phyloP scores from a whole-genome alignment of 495 filamentous ascomycete species.

The Filosporella fistucella region DNA sequence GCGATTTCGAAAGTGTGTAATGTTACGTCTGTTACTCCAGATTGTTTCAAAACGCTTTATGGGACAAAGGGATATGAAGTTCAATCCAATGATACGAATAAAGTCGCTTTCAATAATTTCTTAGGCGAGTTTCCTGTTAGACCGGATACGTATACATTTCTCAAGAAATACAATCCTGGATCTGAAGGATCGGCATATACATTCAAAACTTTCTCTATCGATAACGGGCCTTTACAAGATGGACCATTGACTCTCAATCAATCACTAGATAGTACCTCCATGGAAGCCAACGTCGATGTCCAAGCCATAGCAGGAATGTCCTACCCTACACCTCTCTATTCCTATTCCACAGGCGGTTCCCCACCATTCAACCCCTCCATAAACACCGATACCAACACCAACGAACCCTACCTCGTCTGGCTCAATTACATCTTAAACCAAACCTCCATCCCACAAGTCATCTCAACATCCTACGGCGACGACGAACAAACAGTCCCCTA shows the following conservation, averaged over 20 bases:
- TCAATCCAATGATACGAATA: constrained; percentile 26
- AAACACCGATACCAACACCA: constrained; percentile 29
- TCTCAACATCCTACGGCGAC: constrained; percentile 71
- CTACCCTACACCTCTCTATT: constrained; percentile 51
- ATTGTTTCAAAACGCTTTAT: constrained; percentile 50
- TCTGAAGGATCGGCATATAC: constrained; percentile 36
- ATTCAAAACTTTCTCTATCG: constrained; percentile 58
- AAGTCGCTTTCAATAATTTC: constrained; percentile 66
- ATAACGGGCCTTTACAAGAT: constrained; percentile 54
- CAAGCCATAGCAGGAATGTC: constrained; percentile 61
- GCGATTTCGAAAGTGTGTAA: constrained; percentile 36
- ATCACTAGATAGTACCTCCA: constrained; percentile 19
- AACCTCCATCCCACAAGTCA: constrained; percentile 61
- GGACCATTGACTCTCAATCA: constrained; percentile 27
- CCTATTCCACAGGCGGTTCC: constrained; percentile 61
- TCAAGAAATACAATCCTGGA: constrained; percentile 43
- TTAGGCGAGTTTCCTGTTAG: constrained; percentile 61
- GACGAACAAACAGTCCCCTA: constrained; percentile 60
- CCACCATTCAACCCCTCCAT: constrained; percentile 52
- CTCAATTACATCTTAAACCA: constrained; percentile 64
- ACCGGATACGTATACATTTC: constrained; percentile 49
- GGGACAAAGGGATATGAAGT: constrained; percentile 41
- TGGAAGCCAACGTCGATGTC: constrained; percentile 68
- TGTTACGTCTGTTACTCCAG: constrained; percentile 43
- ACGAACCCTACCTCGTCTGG: constrained; percentile 44